Evolutionary conservation across 2,329 filamentous ascomycete species (phyloP), one percentile per base, ranked within the genome.

Genomic region (Xylariaceae sp.): DNA sequence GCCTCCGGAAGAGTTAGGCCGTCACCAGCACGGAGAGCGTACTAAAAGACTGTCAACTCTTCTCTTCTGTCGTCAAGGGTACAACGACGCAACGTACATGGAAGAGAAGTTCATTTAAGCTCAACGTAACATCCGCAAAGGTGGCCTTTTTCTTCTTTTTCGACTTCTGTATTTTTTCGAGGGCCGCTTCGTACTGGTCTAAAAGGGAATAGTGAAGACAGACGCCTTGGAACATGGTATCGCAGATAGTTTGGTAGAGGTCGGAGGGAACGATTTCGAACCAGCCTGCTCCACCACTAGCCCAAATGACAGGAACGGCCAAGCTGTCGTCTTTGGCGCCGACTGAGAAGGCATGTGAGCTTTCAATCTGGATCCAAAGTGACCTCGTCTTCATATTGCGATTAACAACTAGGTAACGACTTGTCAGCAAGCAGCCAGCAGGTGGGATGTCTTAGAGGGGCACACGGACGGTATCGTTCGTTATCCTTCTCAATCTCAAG

Each of bases 251-350:
- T 47, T 75, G 73, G 69, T 90, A 92, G 2, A 74, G 71, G 8
- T 76, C 67, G n/a, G 82, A 76, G 1, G 89, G 87, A 28, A 76
- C 76, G 37, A 92, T 80, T 67, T 87, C 83, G 68, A 85, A 91
- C 87, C 88, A 91, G 40, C 87, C 88, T 11, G 86, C 82, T 51
- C 77, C 71, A 33, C 86, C 86, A 26, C 80, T 77, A 1, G 87
- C 85, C 89, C 89, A 92, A 26, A 90, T 76, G n/a, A 83, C 77
- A 3, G 83, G 78, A 16, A 78, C 76, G 0, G 83, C 77, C 19
- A 78, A 76, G 1, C 79, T 79, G 47, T 83, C 80, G 12, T 76
- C 69, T 23, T 75, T 74, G 39, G 76, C 74, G 43, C 82, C 82
- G 28, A 88, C 84, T 11, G 86, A 83, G 65, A 83, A 86, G 28